Evolutionary conservation across 2,329 filamentous ascomycete species (phyloP).

Genomic region (Diaporthe sp.): DNA sequence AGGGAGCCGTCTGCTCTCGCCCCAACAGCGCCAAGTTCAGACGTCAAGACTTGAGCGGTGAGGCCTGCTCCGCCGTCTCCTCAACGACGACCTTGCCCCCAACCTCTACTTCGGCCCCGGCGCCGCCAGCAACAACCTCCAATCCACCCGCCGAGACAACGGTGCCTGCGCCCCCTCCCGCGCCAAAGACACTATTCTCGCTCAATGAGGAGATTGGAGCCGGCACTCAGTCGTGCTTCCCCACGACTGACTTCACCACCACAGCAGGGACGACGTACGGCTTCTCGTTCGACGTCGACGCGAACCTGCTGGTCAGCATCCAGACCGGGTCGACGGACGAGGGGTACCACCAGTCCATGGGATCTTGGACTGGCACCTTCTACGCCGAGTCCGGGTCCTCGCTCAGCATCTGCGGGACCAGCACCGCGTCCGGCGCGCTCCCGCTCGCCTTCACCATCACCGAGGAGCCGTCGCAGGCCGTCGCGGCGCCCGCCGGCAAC

Average conservation of each 20-base stretch:
- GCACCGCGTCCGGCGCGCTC: background rate
- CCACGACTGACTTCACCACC: background rate
- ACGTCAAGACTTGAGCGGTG: conserved; percentile 20
- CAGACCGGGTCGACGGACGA: conserved; percentile 6
- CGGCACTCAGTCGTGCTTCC: background rate
- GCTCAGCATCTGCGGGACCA: conserved; percentile 9
- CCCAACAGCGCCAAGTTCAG: conserved; percentile 17
- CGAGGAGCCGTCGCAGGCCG: conserved; percentile 13
- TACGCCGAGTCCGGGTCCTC: background rate
- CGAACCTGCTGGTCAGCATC: conserved; percentile 5
- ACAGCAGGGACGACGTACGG: conserved; percentile 15
- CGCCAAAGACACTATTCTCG: conserved; percentile 5
- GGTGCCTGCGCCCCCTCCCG: background rate
- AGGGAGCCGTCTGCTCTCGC: conserved; percentile 16
- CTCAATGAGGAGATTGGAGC: conserved; percentile 9
- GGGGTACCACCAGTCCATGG: conserved; percentile 26
- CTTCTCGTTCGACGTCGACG: conserved; percentile 24
- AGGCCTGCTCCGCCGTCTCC: conserved; percentile 15
- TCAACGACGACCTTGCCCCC: background rate
- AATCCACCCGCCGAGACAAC: conserved; percentile 8
- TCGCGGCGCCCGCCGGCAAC: background rate
- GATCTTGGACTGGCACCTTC: conserved; percentile 10
- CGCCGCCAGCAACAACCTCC: background rate
- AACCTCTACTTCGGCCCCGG: background rate
- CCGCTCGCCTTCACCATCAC: conserved; percentile 25